These are phyloP conservation scores for Babjeviella inositovora DNA, from an alignment of 805 yeast species.

Conservation along the genomic window DNA sequence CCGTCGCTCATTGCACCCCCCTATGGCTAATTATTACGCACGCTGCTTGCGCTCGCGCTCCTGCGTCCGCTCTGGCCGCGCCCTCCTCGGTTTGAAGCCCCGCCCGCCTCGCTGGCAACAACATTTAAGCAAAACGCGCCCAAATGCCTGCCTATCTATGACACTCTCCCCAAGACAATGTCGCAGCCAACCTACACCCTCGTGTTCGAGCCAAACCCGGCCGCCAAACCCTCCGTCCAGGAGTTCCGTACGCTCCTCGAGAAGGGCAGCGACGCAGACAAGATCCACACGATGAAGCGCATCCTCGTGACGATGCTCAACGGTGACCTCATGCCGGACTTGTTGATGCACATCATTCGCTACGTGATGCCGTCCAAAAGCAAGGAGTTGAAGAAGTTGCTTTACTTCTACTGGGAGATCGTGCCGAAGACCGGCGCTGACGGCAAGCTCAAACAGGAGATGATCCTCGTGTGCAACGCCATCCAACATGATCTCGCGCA, in stretches of 20 bases:
- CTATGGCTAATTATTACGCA: too few relatives aligned
- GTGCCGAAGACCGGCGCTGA: conserved; percentile 81
- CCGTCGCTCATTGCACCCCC: too few relatives aligned
- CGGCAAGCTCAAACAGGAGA: conserved; percentile 92
- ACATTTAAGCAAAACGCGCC: too few relatives aligned
- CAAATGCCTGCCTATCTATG: too few relatives aligned
- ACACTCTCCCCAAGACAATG: too few relatives aligned
- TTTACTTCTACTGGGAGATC: conserved; percentile 95
- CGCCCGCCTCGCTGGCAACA: too few relatives aligned
- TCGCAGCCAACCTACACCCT: too few relatives aligned
- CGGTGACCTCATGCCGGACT: conserved; percentile 84
- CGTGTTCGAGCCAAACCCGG: conserved; percentile 39
- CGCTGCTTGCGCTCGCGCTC: too few relatives aligned
- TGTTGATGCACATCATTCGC: conserved; percentile 92
- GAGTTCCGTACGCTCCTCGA: conserved; percentile 72
- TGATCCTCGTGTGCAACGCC: conserved; percentile 97
- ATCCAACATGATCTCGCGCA: conserved; percentile 95
- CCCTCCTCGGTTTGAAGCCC: too few relatives aligned
- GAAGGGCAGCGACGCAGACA: conserved; percentile 77
- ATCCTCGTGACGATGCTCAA: conserved; percentile 77
- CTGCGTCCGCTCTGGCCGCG: too few relatives aligned
- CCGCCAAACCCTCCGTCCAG: conserved; percentile 41
- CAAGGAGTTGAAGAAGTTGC: conserved; percentile 80
- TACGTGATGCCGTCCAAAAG: conserved; percentile 92
- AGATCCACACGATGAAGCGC: conserved; percentile 80